Conservation (phyloP, 306 rosid genomes). For the Cercis canadensis region DNA sequence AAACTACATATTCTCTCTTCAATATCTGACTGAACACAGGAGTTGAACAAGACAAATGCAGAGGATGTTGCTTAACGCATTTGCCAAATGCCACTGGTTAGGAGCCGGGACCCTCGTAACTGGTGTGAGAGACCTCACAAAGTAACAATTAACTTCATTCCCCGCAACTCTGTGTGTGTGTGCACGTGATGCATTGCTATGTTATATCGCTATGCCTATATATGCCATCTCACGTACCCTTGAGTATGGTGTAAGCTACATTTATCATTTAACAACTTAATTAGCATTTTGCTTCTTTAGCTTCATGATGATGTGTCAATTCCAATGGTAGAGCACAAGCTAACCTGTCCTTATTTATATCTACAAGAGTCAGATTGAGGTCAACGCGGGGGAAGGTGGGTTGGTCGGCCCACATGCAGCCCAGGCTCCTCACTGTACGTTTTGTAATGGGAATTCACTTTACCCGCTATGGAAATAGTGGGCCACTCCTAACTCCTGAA, state of each 20-base stretch:
- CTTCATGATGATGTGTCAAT: too few species aligned
- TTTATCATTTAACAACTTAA: too few species aligned
- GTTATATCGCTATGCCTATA: too few species aligned
- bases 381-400: slow-evolving; percentile 42
- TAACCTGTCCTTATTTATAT: background rate
- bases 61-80: slow-evolving; percentile 65
- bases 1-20: slow-evolving; percentile 6
- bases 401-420: slow-evolving; percentile 48
- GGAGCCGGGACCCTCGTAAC: slow-evolving; percentile 41
- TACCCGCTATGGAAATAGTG: background rate
- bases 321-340: background rate
- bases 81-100: slow-evolving; percentile 48
- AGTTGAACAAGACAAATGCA: slow-evolving; percentile 53
- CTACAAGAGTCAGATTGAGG: slow-evolving; percentile 42
- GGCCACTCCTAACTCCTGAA: too few species aligned
- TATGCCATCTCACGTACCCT: too few species aligned
- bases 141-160: too few species aligned
- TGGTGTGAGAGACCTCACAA: slow-evolving; percentile 12
- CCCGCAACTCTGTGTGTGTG: too few species aligned
- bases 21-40: too few species aligned
- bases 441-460: background rate
- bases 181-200: too few species aligned
- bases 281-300: too few species aligned
- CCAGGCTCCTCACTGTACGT: too few species aligned
- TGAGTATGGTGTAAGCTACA: too few species aligned